A percentile compares a stretch with the other conserved stretches of the same genome.
These are phyloP conservation scores for Thamnidium elegans DNA, from an alignment of 192 early-diverging fungal genomes.

Conservation along the genomic window DNA sequence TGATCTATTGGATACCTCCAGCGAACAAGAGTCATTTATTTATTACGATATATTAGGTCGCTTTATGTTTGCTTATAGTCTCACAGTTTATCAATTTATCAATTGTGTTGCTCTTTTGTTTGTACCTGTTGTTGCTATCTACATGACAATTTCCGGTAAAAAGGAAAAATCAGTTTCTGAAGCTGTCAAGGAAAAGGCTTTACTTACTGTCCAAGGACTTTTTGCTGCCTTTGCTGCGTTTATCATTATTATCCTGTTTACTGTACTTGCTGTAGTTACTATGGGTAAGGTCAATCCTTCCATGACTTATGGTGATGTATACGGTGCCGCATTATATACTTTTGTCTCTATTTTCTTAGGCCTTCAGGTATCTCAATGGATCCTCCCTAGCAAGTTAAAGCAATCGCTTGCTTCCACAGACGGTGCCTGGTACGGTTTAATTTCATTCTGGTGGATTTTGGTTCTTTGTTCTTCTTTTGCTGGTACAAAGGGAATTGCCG, in stretches of 20 bases:
- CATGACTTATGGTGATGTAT: slow-evolving; percentile 19
- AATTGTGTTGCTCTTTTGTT: slow-evolving; percentile 22
- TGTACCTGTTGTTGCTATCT: slow-evolving; percentile 21
- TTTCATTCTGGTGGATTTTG: slow-evolving; percentile 41
- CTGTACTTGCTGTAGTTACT: neutral
- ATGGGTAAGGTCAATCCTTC: slow-evolving; percentile 13
- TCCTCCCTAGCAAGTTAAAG: slow-evolving; percentile 1
- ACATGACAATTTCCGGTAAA: neutral
- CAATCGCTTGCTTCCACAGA: neutral
- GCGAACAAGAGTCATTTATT: slow-evolving; percentile 31
- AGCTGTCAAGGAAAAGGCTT: neutral
- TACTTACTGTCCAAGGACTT: neutral
- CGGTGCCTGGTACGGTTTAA: slow-evolving; percentile 29
- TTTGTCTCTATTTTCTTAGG: neutral
- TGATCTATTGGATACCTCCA: slow-evolving; percentile 23
- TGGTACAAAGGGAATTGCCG: slow-evolving; percentile 26
- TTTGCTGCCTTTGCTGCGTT: neutral
- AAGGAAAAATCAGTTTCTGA: neutral
- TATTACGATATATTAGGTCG: slow-evolving; percentile 50
- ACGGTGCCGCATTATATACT: slow-evolving; percentile 6
- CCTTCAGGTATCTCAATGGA: slow-evolving; percentile 6
- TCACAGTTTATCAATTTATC: slow-evolving; percentile 21
- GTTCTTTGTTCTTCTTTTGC: slow-evolving; percentile 28
- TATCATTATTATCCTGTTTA: neutral
- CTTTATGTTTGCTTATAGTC: slow-evolving; percentile 40